Conservation (phyloP, 2,329 filamentous ascomycete genomes). For the Stromatinia cepivora region DNA sequence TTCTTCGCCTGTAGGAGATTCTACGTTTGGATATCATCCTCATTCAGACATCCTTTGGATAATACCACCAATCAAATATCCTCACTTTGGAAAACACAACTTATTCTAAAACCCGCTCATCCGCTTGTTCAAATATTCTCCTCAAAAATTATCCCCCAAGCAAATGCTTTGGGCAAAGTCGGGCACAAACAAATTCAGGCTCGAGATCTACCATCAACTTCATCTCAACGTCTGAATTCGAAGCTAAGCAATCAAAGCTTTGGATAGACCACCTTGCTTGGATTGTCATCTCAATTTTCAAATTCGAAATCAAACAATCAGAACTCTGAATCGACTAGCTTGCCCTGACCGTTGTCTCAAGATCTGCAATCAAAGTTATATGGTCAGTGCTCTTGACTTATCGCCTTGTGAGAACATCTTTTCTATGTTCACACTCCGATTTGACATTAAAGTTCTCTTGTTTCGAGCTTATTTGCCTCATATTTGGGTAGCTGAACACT, state of each 20-base stretch:
- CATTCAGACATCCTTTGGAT: neutral
- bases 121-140: neutral
- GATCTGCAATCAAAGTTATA: neutral
- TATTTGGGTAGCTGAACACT: neutral
- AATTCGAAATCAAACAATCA: neutral
- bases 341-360: neutral
- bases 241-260: neutral
- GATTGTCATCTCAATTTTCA: neutral
- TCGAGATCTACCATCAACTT: neutral
- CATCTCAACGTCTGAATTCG: neutral
- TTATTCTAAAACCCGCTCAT: neutral
- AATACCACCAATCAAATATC: neutral
- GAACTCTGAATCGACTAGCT: neutral
- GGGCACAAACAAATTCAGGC: accelerated
- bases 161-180: neutral
- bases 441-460: no score
- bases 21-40: neutral
- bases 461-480: neutral
- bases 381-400: neutral
- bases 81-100: neutral
- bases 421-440: no score
- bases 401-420: no score
- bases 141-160: neutral
- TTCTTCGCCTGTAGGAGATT: neutral
- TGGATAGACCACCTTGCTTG: neutral